Evolutionary conservation across 164 flowering plant genomes (phyloP), one percentile per base, ranked within the genome.

Genomic region (Saururus chinensis): DNA sequence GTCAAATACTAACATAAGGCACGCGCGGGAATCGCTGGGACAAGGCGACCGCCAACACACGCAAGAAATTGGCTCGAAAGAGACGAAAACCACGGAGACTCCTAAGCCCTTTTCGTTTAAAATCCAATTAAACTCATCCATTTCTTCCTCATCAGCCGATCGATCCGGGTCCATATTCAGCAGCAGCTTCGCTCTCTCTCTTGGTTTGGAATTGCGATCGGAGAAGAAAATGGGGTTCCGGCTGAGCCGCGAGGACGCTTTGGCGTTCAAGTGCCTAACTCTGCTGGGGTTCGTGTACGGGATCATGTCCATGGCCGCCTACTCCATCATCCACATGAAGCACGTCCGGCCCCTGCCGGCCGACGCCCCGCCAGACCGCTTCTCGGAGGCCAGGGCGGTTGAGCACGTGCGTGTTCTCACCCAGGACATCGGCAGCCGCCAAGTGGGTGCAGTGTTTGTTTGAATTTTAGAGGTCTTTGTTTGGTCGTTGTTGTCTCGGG

Each of bases 371-470:
- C 77, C 75, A 22, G 80, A 87, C 74, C 85, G 77, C 4, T 93
- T 90, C 74, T 90, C 97, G 5, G 99, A 90, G 65, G 96, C 85
- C 8, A 72, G 99, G 73, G 96, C 99, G 10, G 17, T 93, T 37
- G 77, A 80, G 40, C 97, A 93, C 60, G 73, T 93, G 17, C 78
- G 84, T 0, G 77, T 82, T 4, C 61, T 93, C 66, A 20, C 97
- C 21, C 19, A 84, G 42, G 87, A 87, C n/a, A 92, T 92, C 69
- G 84, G 68, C 48, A 83, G 89, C 51, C 99, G 97, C 22, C 97
- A 93, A 75, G 99, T 88, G 48, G 70, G 86, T 67, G 7, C 37
- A 12, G 2, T 45, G 14, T 45, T 45, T 45, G 17, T 45, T 45
- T 12, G 4, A 12, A 45, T 17, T 45, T 45, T 45, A 2, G 49